Conservation (phyloP, 139 green algal species). For the Chlorella sp. region DNA sequence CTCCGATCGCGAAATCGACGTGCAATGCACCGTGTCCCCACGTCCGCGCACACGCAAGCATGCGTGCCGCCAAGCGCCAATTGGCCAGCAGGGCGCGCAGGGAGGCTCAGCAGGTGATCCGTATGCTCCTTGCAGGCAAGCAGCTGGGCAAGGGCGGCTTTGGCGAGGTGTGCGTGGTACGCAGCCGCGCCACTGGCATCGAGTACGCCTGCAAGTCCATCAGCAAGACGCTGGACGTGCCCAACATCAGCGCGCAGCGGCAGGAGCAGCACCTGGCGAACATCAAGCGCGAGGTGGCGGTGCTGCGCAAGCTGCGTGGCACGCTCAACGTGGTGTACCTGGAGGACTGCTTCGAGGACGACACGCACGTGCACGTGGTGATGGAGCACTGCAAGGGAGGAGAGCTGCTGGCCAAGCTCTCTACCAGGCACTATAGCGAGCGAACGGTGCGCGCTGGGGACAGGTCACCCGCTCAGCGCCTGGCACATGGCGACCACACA, state of each 20-base stretch:
- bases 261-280: conserved; percentile 74
- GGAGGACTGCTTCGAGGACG: conserved; percentile 74
- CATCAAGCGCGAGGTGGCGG: conserved; percentile 57
- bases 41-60: neutral
- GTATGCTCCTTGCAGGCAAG: too few relatives aligned
- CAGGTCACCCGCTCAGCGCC: neutral
- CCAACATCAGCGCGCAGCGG: conserved; percentile 46
- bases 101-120: too few relatives aligned
- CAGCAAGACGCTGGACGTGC: conserved; percentile 59
- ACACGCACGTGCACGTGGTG: conserved; percentile 65
- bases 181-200: neutral
- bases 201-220: conserved; percentile 77
- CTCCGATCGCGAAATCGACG: too few relatives aligned
- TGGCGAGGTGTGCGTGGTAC: conserved; percentile 51
- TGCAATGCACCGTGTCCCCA: too few relatives aligned
- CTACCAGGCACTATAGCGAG: conserved; percentile 67
- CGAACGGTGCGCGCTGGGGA: conserved; percentile 63
- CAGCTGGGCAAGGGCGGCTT: conserved; percentile 77
- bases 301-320: conserved; percentile 61
- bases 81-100: neutral
- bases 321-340: conserved; percentile 78
- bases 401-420: conserved; percentile 71
- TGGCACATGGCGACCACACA: neutral
- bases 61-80: neutral
- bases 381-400: conserved; percentile 82